Percentiles rank a stretch among this genome's conserved stretches.
These are phyloP conservation scores for Vaccinium myrtillus DNA, from an alignment of 148 eudicot species.

Conservation along the genomic window DNA sequence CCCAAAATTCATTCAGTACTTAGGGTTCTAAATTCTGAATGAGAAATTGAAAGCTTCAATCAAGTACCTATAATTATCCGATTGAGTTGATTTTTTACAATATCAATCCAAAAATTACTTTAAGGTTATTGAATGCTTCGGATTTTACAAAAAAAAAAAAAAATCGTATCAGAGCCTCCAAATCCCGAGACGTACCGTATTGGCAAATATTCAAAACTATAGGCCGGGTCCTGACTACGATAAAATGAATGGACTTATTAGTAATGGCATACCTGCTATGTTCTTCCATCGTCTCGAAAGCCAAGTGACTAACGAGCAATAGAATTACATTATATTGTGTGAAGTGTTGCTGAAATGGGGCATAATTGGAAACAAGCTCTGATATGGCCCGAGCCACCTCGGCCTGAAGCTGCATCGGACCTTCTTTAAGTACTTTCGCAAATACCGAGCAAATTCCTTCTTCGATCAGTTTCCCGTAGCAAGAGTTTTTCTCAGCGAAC, in stretches of 20 bases:
- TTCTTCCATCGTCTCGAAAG: slow-evolving; percentile 16
- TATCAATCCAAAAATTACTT: too few species aligned
- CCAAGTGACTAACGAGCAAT: slow-evolving; percentile 4
- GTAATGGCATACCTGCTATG: slow-evolving; percentile 13
- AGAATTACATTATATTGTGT: slow-evolving; percentile 6
- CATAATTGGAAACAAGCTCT: background rate
- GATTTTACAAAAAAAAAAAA: too few species aligned
- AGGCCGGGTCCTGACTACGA: too few species aligned
- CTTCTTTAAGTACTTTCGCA: background rate
- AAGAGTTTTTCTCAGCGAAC: background rate
- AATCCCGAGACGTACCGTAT: too few species aligned
- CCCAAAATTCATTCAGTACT: too few species aligned
- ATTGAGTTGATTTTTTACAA: too few species aligned
- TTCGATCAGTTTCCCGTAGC: background rate
- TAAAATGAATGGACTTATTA: background rate
- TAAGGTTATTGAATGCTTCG: too few species aligned
- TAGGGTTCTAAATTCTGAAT: too few species aligned
- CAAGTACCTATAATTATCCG: too few species aligned
- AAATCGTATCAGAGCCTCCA: too few species aligned
- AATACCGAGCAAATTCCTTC: background rate
- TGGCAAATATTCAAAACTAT: too few species aligned
- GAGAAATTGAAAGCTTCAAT: too few species aligned
- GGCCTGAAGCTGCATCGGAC: slow-evolving; percentile 16
- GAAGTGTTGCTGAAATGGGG: background rate
- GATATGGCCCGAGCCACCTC: slow-evolving; percentile 15